Evolutionary conservation across 129 eudicot genomes (phyloP).

Genomic region (Gnaphalium uliginosum): DNA sequence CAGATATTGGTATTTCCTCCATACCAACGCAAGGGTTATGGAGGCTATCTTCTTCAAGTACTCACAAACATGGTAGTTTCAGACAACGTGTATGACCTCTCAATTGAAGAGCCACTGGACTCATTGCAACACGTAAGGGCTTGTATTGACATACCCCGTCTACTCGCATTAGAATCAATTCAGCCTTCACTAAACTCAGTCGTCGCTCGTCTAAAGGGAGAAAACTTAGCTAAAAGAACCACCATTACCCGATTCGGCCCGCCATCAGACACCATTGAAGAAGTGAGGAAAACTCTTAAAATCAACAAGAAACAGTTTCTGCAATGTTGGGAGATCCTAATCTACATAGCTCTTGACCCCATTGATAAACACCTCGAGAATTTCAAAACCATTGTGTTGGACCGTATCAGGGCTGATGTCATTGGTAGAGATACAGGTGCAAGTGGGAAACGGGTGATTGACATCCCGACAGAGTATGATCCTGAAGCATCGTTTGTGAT

Average conservation of each 20-base stretch:
- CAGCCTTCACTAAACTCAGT: slow-evolving; percentile 46
- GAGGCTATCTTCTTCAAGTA: slow-evolving; percentile 57
- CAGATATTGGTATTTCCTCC: slow-evolving; percentile 90
- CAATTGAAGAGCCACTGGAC: slow-evolving; percentile 91
- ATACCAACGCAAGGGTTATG: slow-evolving; percentile 81
- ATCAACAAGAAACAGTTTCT: slow-evolving; percentile 83
- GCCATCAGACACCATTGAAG: slow-evolving; percentile 52
- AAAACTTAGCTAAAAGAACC: slow-evolving; percentile 64
- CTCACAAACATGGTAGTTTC: slow-evolving; percentile 61
- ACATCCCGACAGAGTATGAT: slow-evolving; percentile 65
- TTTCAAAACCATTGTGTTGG: slow-evolving; percentile 44
- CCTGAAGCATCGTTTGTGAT: slow-evolving; percentile 74
- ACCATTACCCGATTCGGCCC: slow-evolving; percentile 46
- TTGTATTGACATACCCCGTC: slow-evolving; percentile 67
- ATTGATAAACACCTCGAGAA: slow-evolving; percentile 68
- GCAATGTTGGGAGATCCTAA: slow-evolving; percentile 86
- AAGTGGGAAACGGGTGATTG: slow-evolving; percentile 61
- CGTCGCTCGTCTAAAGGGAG: slow-evolving; percentile 53
- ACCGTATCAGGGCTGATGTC: slow-evolving; percentile 63
- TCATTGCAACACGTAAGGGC: slow-evolving; percentile 82
- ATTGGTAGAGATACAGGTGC: slow-evolving; percentile 71
- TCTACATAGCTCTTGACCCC: slow-evolving; percentile 62
- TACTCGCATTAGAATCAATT: slow-evolving; percentile 59
- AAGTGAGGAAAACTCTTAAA: slow-evolving; percentile 63
- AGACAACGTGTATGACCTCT: slow-evolving; percentile 62